Conservation (phyloP, 2,329 filamentous ascomycete species). For the Diaporthe ampelina region DNA sequence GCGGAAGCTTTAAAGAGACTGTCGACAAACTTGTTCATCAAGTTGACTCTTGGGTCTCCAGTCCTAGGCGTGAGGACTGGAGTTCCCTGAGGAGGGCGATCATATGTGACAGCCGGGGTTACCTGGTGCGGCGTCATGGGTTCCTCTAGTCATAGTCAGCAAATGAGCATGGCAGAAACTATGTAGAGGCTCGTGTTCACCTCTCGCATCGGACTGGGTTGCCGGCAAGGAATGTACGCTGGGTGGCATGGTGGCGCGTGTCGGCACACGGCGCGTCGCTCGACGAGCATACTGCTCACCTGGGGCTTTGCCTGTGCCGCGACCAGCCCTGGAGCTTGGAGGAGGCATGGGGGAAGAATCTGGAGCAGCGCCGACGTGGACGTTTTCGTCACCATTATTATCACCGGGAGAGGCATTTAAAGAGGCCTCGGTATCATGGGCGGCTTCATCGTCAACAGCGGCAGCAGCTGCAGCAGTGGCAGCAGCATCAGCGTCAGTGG, state of each 20-base stretch:
- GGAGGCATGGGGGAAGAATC: conserved; percentile 21
- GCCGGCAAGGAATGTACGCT: conserved; percentile 28
- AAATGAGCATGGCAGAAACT: background rate
- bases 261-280: conserved; percentile 21
- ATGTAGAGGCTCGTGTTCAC: conserved; percentile 18
- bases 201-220: conserved; percentile 11
- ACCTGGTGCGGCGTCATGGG: conserved; percentile 35
- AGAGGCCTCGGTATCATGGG: conserved; percentile 31
- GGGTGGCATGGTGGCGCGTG: conserved; percentile 23
- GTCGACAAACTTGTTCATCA: conserved; percentile 42
- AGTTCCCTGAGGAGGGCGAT: background rate
- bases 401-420: conserved; percentile 43
- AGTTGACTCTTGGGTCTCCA: conserved; percentile 34
- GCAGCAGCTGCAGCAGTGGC: conserved; percentile 1
- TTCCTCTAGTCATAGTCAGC: conserved; percentile 26
- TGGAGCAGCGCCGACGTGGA: background rate
- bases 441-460: background rate
- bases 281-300: conserved; percentile 36
- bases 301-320: conserved; percentile 10
- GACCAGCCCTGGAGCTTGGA: conserved; percentile 21
- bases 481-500: conserved; percentile 26
- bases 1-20: conserved; percentile 26
- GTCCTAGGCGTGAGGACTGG: conserved; percentile 33
- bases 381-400: conserved; percentile 27
- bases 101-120: conserved; percentile 31